Evolutionary conservation across 805 yeast species (phyloP), one percentile per base, ranked within the genome.

Genomic region (Candida michaelii): DNA sequence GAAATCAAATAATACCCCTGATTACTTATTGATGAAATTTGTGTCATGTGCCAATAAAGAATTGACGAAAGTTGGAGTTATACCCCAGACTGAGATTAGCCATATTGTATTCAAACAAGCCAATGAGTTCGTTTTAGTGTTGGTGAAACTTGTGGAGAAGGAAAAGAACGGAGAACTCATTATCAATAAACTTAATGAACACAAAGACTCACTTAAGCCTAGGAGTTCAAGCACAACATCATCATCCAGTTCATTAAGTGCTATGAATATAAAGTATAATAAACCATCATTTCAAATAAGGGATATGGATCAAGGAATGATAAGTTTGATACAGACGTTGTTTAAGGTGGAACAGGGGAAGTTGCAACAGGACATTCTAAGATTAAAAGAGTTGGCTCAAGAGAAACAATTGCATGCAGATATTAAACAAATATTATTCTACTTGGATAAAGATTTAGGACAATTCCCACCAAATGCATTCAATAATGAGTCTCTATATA

Each of bases 21-120:
- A 71, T 43, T 80, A 76, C 40, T 53, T 80, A 27, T 68, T 80
- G 2, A 69, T 77, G 57, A 63, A 71, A 49, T 81, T 80, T 51
- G 77, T 77, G 7, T 69, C 76, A 7, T 64, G 69, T 42, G 76
- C 84, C 8, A 77, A 75, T 36, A 76, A 71, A 47, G 84, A 79
- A 51, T 41, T 76, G 34, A 65, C 60, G 25, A 77, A 76, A 43
- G 47, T 76, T 14, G 69, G 69, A 1, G 55, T 59, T 27, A 44
- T 58, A 3, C 59, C 60, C 3, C 53, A 56, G 4, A 39, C 59
- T 18, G 67, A 66, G 9, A 52, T 65, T 30, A 60, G 65, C 34
- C 52, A 54, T 13, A 50, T 52, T 8, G 74, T 66, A 2, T 69
- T 69, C 46, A 49, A 54, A 16, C 75, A 68, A 36, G 64, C 74